Base-by-base conservation (phyloP, 163 green algal species). In the Volvox carteri region DNA sequence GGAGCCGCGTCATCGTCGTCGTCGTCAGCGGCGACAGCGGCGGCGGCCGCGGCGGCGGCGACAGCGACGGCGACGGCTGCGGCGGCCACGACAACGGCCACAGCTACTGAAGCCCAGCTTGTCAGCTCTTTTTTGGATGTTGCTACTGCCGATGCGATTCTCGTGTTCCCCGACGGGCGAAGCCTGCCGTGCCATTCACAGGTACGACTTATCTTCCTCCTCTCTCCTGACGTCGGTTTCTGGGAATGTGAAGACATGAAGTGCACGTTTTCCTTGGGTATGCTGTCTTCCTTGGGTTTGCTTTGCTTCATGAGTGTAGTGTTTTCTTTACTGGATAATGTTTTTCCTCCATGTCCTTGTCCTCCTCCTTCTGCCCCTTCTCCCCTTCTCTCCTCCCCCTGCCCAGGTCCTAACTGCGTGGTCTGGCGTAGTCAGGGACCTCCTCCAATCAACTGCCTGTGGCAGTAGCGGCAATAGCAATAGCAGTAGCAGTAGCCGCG, bases 151-250 rank as follows among this genome's bases (percentile, higher is more conserved):
- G 78, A 86, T 35, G 42, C 42, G 60, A 2, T 5, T 41, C 58
- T 86, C 19, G 4, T 19, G 9, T 77, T 86, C 78, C 78, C 78
- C 11, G 60, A 77, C 78, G 78, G 58, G 3, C 2, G n/a, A 11
- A 37, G 23, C 39, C 42, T 86, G 58, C 42, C 42, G 8, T 86
- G 78, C 42, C 78, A 86, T n/a, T 77, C 78, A 2, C 78, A 86
- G 78, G 75, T 70, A 48, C 35, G 67, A n/a, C 18, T 5, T 72
- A 72, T 16, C 60, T 11, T 19, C 54, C 25, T 11, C 54, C 5
- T 65, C 19, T 4, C 54, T 23, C 54, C 25, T 65, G 54, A 23
- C 19, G 25, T 12, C 3, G 5, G 54, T 12, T 30, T 65, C 28
- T 65, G 54, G 5, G 19, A 30, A 11, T 65, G 19, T 65, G 54